Evolutionary conservation across 345 rosid genomes (phyloP).

Genomic region (Eucalyptus fibrosa): DNA sequence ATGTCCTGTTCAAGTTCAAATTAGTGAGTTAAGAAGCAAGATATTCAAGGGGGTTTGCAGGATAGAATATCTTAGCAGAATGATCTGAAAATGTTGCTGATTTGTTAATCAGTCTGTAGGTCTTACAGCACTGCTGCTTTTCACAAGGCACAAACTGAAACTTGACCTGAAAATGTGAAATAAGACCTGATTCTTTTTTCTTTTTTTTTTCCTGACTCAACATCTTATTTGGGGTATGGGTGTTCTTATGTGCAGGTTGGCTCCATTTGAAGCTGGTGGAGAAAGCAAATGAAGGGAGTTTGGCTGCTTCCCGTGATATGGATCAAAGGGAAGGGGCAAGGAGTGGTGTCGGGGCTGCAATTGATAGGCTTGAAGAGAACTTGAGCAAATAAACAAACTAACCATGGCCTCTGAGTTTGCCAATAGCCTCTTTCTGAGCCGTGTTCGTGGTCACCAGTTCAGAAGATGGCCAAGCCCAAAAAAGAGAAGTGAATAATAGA

Average conservation of each 20-base stretch:
- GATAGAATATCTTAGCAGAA: background rate
- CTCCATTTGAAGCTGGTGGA: constrained; percentile 73
- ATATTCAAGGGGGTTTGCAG: background rate
- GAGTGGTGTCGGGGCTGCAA: constrained; percentile 71
- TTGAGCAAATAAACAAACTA: constrained; percentile 22
- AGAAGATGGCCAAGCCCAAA: background rate
- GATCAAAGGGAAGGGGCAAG: constrained; percentile 18
- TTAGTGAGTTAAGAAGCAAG: background rate
- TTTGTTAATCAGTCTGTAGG: background rate
- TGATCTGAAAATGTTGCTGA: background rate
- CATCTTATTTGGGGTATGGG: background rate
- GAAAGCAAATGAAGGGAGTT: constrained; percentile 66
- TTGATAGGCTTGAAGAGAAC: constrained; percentile 66
- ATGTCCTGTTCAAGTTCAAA: background rate
- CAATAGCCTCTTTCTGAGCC: background rate
- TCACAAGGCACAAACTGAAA: background rate
- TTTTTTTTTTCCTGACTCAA: background rate
- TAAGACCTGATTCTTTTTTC: background rate
- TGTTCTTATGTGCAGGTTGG: constrained; percentile 42
- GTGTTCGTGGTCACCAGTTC: background rate
- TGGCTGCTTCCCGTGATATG: background rate
- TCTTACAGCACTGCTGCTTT: background rate
- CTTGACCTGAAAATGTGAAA: background rate
- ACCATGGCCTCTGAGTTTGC: background rate
- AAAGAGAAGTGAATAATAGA: background rate